These are phyloP conservation scores for Lobosporangium transversale DNA, from an alignment of 192 early-diverging fungal species.

Conservation along the genomic window DNA sequence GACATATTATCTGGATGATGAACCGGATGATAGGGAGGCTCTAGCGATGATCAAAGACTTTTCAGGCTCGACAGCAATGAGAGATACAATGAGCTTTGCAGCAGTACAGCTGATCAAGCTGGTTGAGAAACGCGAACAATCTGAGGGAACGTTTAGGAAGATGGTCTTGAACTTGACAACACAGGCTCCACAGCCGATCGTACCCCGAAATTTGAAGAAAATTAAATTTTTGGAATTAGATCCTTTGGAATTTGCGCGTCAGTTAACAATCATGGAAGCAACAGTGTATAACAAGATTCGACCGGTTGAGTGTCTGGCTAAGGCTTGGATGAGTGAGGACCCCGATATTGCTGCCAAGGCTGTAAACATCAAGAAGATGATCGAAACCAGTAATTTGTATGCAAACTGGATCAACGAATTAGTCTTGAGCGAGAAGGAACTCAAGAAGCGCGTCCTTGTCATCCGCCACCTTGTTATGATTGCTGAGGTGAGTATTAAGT, in stretches of 20 bases:
- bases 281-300: conserved; percentile 85
- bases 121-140: conserved; percentile 77
- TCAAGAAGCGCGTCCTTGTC: conserved; percentile 78
- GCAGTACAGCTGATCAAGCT: conserved; percentile 79
- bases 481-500: conserved; percentile 60
- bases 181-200: conserved; percentile 78
- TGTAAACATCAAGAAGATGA: conserved; percentile 90
- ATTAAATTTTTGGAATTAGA: conserved; percentile 91
- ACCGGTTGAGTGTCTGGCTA: conserved; percentile 78
- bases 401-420: conserved; percentile 84
- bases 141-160: conserved; percentile 68
- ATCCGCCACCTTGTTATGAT: conserved; percentile 92
- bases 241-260: conserved; percentile 92
- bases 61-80: conserved; percentile 69
- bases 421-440: conserved; percentile 84
- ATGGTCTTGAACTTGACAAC: conserved; percentile 72
- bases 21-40: conserved; percentile 66
- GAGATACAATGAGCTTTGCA: conserved; percentile 74
- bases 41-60: conserved; percentile 81
- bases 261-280: conserved; percentile 94
- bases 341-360: conserved; percentile 71
- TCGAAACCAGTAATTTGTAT: conserved; percentile 77
- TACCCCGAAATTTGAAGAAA: conserved; percentile 81
- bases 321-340: conserved; percentile 83
- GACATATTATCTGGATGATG: conserved; percentile 85